Conservation (phyloP, 1,284 basidiomycete genomes). For the Cutaneotrichosporon sp. region DNA sequence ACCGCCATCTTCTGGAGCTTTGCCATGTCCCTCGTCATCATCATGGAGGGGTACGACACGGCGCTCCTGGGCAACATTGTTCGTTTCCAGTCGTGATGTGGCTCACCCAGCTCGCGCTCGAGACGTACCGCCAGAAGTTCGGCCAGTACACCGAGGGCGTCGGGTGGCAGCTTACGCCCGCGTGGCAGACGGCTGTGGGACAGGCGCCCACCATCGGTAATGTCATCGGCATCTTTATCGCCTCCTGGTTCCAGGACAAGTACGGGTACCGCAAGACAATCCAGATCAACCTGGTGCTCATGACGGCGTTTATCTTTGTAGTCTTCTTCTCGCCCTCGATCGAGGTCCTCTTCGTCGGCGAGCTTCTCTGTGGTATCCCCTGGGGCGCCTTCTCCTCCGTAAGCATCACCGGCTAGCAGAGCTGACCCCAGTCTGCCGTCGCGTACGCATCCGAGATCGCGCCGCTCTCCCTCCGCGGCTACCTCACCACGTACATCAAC, state of each 20-base stretch:
- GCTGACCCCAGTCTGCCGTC: slow-evolving; percentile 11
- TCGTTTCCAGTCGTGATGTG: neutral
- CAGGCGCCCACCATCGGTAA: slow-evolving; percentile 27
- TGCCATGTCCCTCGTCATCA: slow-evolving; percentile 19
- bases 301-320: slow-evolving; percentile 40
- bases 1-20: slow-evolving; percentile 27
- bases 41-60: slow-evolving; percentile 22
- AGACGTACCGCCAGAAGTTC: slow-evolving; percentile 24
- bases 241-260: slow-evolving; percentile 26
- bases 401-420: neutral
- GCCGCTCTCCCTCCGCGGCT: slow-evolving; percentile 41
- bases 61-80: slow-evolving; percentile 16
- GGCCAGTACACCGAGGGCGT: slow-evolving; percentile 11
- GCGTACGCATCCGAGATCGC: slow-evolving; percentile 58
- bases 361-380: slow-evolving; percentile 41
- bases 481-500: slow-evolving; percentile 52
- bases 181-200: slow-evolving; percentile 33
- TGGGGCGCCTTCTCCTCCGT: slow-evolving; percentile 53
- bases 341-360: slow-evolving; percentile 26
- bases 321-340: slow-evolving; percentile 49
- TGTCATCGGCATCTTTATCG: slow-evolving; percentile 30
- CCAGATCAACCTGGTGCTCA: slow-evolving; percentile 35
- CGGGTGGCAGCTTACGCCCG: slow-evolving; percentile 30
- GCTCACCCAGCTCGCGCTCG: neutral
- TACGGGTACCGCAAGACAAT: slow-evolving; percentile 35